A percentile compares a stretch with the other conserved stretches of the same genome.
Evolutionary conservation across 1,284 basidiomycete species (phyloP).

Genomic region (Trichosporon sp.): DNA sequence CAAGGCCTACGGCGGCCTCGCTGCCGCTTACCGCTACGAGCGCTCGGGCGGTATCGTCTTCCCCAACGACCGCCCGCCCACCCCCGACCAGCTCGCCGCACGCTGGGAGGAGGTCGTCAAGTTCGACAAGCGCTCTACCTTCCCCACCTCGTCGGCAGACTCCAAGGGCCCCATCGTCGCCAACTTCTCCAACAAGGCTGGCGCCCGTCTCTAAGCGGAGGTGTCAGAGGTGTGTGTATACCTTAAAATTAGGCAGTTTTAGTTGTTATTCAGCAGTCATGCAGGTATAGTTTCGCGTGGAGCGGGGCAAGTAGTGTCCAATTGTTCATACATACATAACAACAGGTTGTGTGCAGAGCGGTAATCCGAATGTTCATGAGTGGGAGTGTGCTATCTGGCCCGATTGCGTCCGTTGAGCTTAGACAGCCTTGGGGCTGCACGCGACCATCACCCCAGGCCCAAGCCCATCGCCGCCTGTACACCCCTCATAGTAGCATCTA

Average conservation of each 20-base stretch:
- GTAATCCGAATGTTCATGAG: no score
- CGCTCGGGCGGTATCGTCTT: conserved; percentile 70
- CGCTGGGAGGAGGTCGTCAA: conserved; percentile 77
- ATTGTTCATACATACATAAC: no score
- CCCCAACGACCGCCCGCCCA: conserved; percentile 66
- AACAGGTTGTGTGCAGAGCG: no score
- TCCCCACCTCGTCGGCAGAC: conserved; percentile 55
- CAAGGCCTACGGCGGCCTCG: conserved; percentile 89
- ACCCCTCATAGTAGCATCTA: no score
- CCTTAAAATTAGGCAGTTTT: neutral
- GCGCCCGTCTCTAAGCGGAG: neutral
- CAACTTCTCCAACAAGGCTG: neutral
- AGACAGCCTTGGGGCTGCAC: no score
- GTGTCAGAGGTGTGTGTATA: no score
- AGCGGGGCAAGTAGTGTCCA: no score
- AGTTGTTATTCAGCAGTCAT: neutral
- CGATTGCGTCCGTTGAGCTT: no score
- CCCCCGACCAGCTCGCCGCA: conserved; percentile 68
- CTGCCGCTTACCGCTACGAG: conserved; percentile 89
- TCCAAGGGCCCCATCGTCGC: neutral
- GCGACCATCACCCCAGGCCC: no score
- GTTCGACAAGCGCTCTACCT: conserved; percentile 74
- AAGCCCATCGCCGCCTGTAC: no score
- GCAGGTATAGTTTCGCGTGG: neutral
- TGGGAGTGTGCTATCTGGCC: no score